Percentiles rank a stretch among this genome's conserved stretches.
Conservation (phyloP, 2,329 filamentous ascomycete species). For the Pseudogymnoascus verrucosus region DNA sequence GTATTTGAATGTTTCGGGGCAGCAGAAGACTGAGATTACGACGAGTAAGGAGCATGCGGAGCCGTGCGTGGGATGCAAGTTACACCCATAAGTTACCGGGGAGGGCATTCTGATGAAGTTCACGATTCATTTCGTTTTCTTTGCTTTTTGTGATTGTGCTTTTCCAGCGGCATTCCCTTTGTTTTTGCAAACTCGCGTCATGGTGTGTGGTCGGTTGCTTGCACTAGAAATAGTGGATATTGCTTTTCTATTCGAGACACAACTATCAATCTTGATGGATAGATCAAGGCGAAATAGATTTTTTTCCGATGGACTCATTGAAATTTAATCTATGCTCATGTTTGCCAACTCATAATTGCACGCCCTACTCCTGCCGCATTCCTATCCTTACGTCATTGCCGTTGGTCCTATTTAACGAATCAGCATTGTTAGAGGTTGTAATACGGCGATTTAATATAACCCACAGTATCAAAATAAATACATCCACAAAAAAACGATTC, state of each 20-base stretch:
- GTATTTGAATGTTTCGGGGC: conserved; percentile 29
- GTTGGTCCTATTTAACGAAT: neutral
- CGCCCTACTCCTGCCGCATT: neutral
- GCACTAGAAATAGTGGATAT: neutral
- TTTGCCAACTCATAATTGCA: neutral
- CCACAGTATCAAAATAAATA: neutral
- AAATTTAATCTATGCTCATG: neutral
- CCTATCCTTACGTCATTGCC: neutral
- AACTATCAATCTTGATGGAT: neutral
- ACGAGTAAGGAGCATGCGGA: conserved; percentile 19
- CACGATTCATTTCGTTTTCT: neutral
- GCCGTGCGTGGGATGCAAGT: conserved; percentile 7
- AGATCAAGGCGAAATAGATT: neutral
- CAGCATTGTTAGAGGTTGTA: neutral
- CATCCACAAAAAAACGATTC: no score
- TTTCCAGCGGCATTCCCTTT: neutral
- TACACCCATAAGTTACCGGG: neutral
- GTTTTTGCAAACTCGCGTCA: neutral
- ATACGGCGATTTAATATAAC: neutral
- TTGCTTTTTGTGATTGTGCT: neutral
- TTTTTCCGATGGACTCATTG: neutral
- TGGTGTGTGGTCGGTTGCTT: neutral
- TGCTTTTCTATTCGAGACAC: neutral
- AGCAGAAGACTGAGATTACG: conserved; percentile 24
- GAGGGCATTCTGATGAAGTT: neutral